A percentile compares a stretch with the other conserved stretches of the same genome.
Conservation (phyloP, 768 basidiomycete genomes). For the Lentinula raphanica region DNA sequence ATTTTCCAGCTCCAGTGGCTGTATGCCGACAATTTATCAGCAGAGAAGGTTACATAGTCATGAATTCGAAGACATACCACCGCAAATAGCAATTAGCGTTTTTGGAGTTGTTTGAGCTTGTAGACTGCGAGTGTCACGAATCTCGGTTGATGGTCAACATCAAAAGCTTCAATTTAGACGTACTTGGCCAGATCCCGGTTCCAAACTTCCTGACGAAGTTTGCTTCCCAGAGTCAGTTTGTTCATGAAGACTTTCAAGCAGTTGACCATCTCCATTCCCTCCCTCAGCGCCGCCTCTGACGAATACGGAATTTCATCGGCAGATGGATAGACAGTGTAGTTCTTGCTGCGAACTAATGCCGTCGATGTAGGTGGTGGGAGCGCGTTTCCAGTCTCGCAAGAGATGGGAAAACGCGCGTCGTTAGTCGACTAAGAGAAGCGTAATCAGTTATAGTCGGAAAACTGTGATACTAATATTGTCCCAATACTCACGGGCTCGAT, state of each 20-base stretch:
- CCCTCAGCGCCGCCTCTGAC: slow-evolving; percentile 44
- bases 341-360: not conserved
- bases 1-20: slow-evolving; percentile 62
- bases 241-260: slow-evolving; percentile 38
- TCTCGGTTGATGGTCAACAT: not conserved
- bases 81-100: slow-evolving; percentile 62
- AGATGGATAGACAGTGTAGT: slow-evolving; percentile 28
- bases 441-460: too few species aligned
- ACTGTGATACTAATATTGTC: not conserved
- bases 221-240: slow-evolving; percentile 45
- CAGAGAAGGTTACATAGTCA: not conserved
- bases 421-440: not conserved
- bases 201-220: slow-evolving; percentile 57
- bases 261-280: slow-evolving; percentile 50
- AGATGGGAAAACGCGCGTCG: not conserved
- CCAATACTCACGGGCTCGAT: not conserved
- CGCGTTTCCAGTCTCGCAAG: not conserved
- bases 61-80: slow-evolving; percentile 36
- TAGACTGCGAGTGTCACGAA: slow-evolving; percentile 28
- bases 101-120: slow-evolving; percentile 45
- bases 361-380: not conserved
- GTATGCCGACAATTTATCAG: not conserved
- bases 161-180: slow-evolving; percentile 6
- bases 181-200: slow-evolving; percentile 46
- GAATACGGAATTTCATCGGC: slow-evolving; percentile 40